Evolutionary conservation across 169 alveolate genomes (phyloP), one percentile per base, ranked within the genome.

Genomic region (Eimeria nieschulzi): DNA sequence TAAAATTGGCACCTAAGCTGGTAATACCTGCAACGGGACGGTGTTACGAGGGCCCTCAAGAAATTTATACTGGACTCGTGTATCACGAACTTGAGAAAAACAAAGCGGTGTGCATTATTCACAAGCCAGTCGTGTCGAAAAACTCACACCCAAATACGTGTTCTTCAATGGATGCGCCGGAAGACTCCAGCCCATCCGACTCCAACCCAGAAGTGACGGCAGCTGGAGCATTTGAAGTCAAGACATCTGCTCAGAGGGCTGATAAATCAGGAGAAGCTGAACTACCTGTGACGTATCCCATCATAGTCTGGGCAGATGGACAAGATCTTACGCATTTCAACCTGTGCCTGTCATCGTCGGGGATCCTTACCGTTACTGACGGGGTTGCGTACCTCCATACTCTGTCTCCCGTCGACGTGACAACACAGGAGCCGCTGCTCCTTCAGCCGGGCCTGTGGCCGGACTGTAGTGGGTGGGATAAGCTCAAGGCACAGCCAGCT

Each of bases 291-390:
- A 80, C 88, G 59, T 12, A 26, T 12, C 93, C 93, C 13, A 83
- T 88, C 15, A 72, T 73, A 23, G 70, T 88, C 10, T 21, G 76
- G 73, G 90, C 51, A 7, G 93, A 88, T 25, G 73, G 75, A 13
- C 90, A 70, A 15, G 93, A 88, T 68, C n/a, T 66, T 39, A 78
- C 93, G 76, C 93, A 21, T 12, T 61, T 39, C 54, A 82, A 88
- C 51, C 64, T 88, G 68, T 88, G 93, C 25, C 70, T 88, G 10
- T 64, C 87, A 12, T 39, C 93, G 15, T 90, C 93, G 23, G 79
- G 83, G 13, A 15, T 88, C n/a, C 90, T 54, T 10, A 70, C 88
- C 7, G 93, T 88, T 21, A 51, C 39, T 9, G 84, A 78, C 66
- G 93, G 90, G 55, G 39, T 88, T 33, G n/a, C 75, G 10, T 64